These are phyloP conservation scores for Tylopilus cervinicoccineus DNA, from an alignment of 768 basidiomycete genomes.

Conservation along the genomic window DNA sequence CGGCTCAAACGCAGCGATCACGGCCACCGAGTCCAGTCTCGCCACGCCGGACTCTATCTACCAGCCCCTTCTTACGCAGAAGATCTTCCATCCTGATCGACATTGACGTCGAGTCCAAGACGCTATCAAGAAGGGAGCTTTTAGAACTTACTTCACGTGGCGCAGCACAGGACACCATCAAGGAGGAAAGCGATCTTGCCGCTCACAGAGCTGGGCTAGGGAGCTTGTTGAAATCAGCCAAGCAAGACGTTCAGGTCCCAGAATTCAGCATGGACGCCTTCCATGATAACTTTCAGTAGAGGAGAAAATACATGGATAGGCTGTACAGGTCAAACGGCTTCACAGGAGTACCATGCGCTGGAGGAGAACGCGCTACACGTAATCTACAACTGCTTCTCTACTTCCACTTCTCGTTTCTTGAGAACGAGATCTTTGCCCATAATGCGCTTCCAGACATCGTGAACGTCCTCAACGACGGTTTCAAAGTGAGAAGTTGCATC, in stretches of 20 bases:
- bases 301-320: not conserved
- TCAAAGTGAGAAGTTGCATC: slow-evolving; percentile 99
- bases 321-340: slow-evolving; percentile 6
- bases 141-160: slow-evolving; percentile 33
- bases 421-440: slow-evolving; percentile 73
- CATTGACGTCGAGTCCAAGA: slow-evolving; percentile 70
- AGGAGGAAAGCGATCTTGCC: slow-evolving; percentile 54
- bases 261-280: slow-evolving; percentile 89
- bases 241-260: slow-evolving; percentile 78
- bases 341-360: slow-evolving; percentile 9
- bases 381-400: slow-evolving; percentile 39
- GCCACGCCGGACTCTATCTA: slow-evolving; percentile 43
- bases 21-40: slow-evolving; percentile 43
- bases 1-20: slow-evolving; percentile 11
- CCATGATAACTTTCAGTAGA: slow-evolving; percentile 32
- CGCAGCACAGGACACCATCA: slow-evolving; percentile 29
- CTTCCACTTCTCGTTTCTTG: slow-evolving; percentile 80
- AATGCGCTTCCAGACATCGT: slow-evolving; percentile 92
- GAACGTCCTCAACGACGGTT: slow-evolving; percentile 96
- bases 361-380: slow-evolving; percentile 2
- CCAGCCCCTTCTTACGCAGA: slow-evolving; percentile 53
- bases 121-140: slow-evolving; percentile 54
- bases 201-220: slow-evolving; percentile 74
- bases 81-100: slow-evolving; percentile 82
- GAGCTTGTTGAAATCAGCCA: slow-evolving; percentile 85